These are phyloP conservation scores for Suhomyces guaymorum DNA, from an alignment of 1,139 yeast genomes.

Conservation along the genomic window DNA sequence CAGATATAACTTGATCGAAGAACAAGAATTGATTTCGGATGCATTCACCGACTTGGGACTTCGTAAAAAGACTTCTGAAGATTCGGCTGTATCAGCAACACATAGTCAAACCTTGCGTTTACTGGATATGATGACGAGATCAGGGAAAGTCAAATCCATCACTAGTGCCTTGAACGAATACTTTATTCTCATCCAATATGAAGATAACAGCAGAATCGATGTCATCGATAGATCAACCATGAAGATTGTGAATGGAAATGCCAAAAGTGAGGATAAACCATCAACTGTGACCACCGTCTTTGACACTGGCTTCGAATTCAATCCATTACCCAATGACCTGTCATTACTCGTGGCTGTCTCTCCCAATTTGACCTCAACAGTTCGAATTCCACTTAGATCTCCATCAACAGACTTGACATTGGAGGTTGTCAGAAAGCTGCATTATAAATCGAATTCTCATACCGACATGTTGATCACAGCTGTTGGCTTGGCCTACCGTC, in stretches of 20 bases:
- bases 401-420: slow-evolving; percentile 26
- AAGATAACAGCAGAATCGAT: slow-evolving; percentile 43
- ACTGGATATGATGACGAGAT: slow-evolving; percentile 26
- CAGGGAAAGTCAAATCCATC: slow-evolving; percentile 25
- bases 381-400: slow-evolving; percentile 29
- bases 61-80: slow-evolving; percentile 23
- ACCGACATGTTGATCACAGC: slow-evolving; percentile 45
- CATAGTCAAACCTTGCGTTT: slow-evolving; percentile 20
- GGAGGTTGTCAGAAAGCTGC: slow-evolving; percentile 29
- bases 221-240: slow-evolving; percentile 40
- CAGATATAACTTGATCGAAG: slow-evolving; percentile 38
- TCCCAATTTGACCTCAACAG: slow-evolving; percentile 58
- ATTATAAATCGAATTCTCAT: slow-evolving; percentile 22
- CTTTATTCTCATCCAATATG: slow-evolving; percentile 29
- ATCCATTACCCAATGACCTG: slow-evolving; percentile 22
- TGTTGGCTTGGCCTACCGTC: slow-evolving; percentile 63
- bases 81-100: slow-evolving; percentile 4
- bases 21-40: slow-evolving; percentile 27
- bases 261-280: slow-evolving; percentile 12
- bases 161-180: slow-evolving; percentile 27
- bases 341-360: slow-evolving; percentile 52
- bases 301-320: slow-evolving; percentile 61
- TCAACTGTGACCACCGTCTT: slow-evolving; percentile 46
- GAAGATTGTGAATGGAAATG: slow-evolving; percentile 20
- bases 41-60: slow-evolving; percentile 37